phyloP scores from a whole-genome alignment of 768 basidiomycete genomes.

The Kwoniella europaea region DNA sequence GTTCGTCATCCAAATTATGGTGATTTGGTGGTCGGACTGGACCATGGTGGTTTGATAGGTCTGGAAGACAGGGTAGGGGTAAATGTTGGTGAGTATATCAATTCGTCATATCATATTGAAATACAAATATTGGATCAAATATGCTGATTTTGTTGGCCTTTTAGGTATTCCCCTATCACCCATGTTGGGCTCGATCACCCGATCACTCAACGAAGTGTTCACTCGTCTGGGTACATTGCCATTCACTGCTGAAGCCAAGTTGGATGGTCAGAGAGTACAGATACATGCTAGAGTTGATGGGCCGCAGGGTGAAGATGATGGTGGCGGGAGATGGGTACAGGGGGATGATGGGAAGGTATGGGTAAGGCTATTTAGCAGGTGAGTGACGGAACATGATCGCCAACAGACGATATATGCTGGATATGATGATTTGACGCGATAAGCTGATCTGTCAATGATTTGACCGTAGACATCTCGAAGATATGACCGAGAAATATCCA shows the following conservation, averaged over 20 bases:
- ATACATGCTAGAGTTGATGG: slow-evolving; percentile 58
- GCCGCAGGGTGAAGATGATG: slow-evolving; percentile 65
- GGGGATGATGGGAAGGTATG: slow-evolving; percentile 51
- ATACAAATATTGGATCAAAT: not conserved
- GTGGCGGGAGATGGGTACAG: slow-evolving; percentile 59
- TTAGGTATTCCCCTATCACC: slow-evolving; percentile 80
- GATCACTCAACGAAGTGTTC: slow-evolving; percentile 84
- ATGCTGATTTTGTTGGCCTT: slow-evolving; percentile 3
- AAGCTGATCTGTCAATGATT: not conserved
- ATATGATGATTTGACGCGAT: too few species aligned
- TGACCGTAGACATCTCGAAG: slow-evolving; percentile 73
- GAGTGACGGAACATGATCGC: slow-evolving; percentile 9
- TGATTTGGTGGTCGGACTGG: slow-evolving; percentile 66
- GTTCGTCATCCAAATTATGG: slow-evolving; percentile 58
- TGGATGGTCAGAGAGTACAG: slow-evolving; percentile 69
- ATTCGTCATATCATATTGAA: not conserved
- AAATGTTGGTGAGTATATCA: slow-evolving; percentile 66
- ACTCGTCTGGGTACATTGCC: slow-evolving; percentile 67
- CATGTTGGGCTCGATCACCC: slow-evolving; percentile 82
- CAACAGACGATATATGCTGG: too few species aligned
- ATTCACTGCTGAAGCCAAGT: slow-evolving; percentile 88
- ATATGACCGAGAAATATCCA: slow-evolving; percentile 94
- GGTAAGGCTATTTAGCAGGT: slow-evolving; percentile 74
- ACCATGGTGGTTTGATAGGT: slow-evolving; percentile 66
- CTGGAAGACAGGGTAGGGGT: slow-evolving; percentile 69